phyloP scores from a whole-genome alignment of 2,329 filamentous ascomycete genomes.

The Zelopaecilomyces penicillatus region DNA sequence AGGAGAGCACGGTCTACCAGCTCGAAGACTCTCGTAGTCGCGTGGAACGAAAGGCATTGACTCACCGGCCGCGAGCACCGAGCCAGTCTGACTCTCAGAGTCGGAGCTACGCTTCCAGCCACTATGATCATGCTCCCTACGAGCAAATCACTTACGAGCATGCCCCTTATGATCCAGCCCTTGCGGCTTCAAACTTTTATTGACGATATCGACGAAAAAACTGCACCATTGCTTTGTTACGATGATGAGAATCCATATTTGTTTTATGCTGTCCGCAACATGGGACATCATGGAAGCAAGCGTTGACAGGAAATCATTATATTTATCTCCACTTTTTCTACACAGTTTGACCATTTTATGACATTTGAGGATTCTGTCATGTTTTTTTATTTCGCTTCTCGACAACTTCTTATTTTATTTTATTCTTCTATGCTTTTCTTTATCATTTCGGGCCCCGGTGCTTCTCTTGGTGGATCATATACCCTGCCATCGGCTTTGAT shows the following conservation, averaged over 20 bases:
- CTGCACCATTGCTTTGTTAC: constrained; percentile 18
- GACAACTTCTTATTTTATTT: not conserved
- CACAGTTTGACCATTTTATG: not conserved
- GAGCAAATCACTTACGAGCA: constrained; percentile 8
- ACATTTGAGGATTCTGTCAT: not conserved
- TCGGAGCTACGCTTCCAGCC: constrained; percentile 21
- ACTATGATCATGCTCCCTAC: constrained; percentile 6
- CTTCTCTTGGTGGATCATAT: constrained; percentile 18
- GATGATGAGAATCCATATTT: constrained; percentile 6
- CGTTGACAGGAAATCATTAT: constrained; percentile 1
- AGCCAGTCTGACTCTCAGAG: constrained; percentile 42
- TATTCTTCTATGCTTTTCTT: constrained; percentile 9
- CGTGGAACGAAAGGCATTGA: constrained; percentile 33
- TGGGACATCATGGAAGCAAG: constrained; percentile 11
- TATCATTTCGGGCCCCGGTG: constrained; percentile 6
- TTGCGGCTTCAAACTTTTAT: constrained; percentile 20
- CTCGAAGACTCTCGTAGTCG: constrained; percentile 38
- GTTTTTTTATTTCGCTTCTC: not conserved
- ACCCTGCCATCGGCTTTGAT: constrained; percentile 10
- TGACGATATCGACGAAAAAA: constrained; percentile 22
- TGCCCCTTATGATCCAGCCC: constrained; percentile 21
- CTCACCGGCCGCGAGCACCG: constrained; percentile 36
- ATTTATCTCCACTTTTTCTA: not conserved
- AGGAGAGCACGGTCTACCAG: constrained; percentile 38
- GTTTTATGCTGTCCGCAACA: constrained; percentile 11